Evolutionary conservation across 2,329 filamentous ascomycete genomes (phyloP), one percentile per base, ranked within the genome.

Genomic region (Fusarium albidum): DNA sequence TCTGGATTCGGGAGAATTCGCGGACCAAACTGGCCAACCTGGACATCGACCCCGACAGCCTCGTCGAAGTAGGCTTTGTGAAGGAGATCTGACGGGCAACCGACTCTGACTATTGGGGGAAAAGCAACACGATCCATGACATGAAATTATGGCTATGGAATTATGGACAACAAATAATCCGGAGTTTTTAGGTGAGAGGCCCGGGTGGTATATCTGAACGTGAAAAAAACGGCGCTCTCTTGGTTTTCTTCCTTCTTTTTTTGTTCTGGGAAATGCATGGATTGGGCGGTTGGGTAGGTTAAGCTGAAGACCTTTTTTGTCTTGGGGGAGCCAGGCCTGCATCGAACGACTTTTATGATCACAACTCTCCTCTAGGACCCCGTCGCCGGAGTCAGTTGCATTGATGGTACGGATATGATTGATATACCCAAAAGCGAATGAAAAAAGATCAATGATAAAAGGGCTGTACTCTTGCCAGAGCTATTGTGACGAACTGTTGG

Each of bases 61-160:
- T 89, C 40, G 81, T 90, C 14, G 87, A 89, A 72, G 85, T 90
- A 14, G 87, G 87, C 0, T 90, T 89, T 67, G 79, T 89, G 2
- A 88, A 88, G 71, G 84, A 88, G 57, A 84, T 89, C 47, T 86
- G 63, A 63, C n/a, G 41, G 44, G 33, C 18, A 18, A 38, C 42
- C 5, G 17, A 46, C 27, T 21, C 42, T n/a, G n/a, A n/a, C n/a
- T 44, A 21, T 41, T 45, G 34, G 28, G 34, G 28, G 39, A 26
- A 44, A 43, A 7, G 47, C 55, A 51, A 57, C 52, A 59, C 51
- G 47, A 41, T 15, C 35, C 29, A 46, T 28, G 37, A 21, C n/a
- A n/a, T n/a, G n/a, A n/a, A n/a, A n/a, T n/a, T n/a, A n/a, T n/a
- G n/a, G n/a, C n/a, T n/a, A n/a, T n/a, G n/a, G n/a, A 41, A 37